Conservation (phyloP, 257 asterid species). For the Cynanchum wilfordii region DNA sequence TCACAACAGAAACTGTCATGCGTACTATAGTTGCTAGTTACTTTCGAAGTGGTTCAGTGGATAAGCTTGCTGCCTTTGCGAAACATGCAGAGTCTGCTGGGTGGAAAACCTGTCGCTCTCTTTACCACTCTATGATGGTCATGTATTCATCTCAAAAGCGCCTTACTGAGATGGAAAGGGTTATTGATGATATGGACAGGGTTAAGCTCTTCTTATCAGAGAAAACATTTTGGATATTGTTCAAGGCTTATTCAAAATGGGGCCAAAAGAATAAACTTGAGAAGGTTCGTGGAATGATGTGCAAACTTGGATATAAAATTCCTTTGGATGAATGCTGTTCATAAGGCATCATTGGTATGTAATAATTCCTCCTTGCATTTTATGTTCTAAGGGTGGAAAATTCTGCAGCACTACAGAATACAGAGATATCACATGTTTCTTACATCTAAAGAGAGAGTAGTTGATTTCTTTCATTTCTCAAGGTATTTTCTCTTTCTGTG, state of each 20-base stretch:
- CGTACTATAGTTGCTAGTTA: slow-evolving; percentile 57
- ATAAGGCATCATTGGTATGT: slow-evolving; percentile 6
- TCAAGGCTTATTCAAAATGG: slow-evolving; percentile 38
- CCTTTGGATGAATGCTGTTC: slow-evolving; percentile 26
- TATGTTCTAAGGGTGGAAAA: not conserved
- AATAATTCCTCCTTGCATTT: not conserved
- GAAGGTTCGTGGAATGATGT: slow-evolving; percentile 62
- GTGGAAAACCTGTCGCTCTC: slow-evolving; percentile 68
- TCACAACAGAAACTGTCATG: slow-evolving; percentile 41
- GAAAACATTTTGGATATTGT: slow-evolving; percentile 66
- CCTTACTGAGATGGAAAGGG: slow-evolving; percentile 77
- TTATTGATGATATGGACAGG: slow-evolving; percentile 63
- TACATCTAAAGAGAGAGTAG: not conserved
- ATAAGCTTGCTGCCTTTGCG: slow-evolving; percentile 60
- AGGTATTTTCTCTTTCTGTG: not conserved
- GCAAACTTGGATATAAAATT: slow-evolving; percentile 52
- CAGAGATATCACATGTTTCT: not conserved
- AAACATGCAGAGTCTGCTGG: slow-evolving; percentile 60
- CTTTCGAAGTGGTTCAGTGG: slow-evolving; percentile 67
- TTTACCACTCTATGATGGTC: slow-evolving; percentile 84
- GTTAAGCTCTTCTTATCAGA: slow-evolving; percentile 42
- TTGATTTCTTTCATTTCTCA: not conserved
- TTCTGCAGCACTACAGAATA: not conserved
- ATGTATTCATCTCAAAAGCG: slow-evolving; percentile 65
- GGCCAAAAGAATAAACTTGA: slow-evolving; percentile 52